Evolutionary conservation across 2,329 filamentous ascomycete species (phyloP), one percentile per base, ranked within the genome.

Genomic region (Colletotrichum sp.): DNA sequence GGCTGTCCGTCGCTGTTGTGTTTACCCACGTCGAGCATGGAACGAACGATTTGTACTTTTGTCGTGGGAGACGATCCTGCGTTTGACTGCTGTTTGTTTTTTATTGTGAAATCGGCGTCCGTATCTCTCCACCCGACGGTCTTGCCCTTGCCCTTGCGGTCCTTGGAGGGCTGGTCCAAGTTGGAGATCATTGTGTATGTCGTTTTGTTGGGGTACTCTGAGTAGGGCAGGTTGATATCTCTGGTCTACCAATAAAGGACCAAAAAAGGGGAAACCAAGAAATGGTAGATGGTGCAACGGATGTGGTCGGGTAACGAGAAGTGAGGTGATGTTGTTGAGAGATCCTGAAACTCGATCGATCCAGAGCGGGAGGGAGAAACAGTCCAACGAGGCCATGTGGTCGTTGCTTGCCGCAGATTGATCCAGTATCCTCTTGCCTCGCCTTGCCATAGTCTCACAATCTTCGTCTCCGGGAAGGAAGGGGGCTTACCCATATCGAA

Each of bases 401-500:
- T 32, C 21, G 48, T 67, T 26, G 26, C n/a, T 34, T 18, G 30
- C 36, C 39, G 48, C 52, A 48, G 63, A 57, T 55, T 39, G 52
- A 74, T 21, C 16, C n/a, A 21, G 36, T 26, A 10, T 72, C 66
- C 52, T 76, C 68, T 76, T 77, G 68, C 73, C 76, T 77, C 68
- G 67, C 79, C 76, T 61, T 71, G 72, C 75, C 73, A 77, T 71
- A 69, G n/a, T 55, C 10, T 75, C 60, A 71, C 52, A 34, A 36
- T 39, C 75, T 80, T 60, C n/a, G 43, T 52, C n/a, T 21, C 43
- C n/a, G 43, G 43, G 76, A 72, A 78, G 80, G 79, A 81, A 79
- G 80, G 80, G 82, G 82, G 83, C 86, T 88, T 88, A 88, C 86
- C 86, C 86, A 88, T 88, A 84, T 81, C 82, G 83, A 84, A 82